Evolutionary conservation across 1,284 basidiomycete genomes (phyloP).

Genomic region (Cerioporus squamosus): DNA sequence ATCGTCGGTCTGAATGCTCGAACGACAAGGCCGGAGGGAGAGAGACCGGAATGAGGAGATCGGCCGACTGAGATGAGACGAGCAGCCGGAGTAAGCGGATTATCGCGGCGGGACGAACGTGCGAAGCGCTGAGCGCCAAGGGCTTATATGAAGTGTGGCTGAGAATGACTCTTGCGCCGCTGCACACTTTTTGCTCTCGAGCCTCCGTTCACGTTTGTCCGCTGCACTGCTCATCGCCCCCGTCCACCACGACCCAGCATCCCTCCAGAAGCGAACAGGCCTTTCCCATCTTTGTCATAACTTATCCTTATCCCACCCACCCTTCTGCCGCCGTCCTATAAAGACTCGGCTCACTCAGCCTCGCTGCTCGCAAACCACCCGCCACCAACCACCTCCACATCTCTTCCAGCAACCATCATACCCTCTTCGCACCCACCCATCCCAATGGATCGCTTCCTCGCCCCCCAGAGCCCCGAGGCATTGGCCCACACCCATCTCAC

Average conservation of each 20-base stretch:
- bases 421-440: not conserved
- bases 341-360: conserved; percentile 10
- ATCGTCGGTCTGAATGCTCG: not conserved
- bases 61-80: conserved; percentile 9
- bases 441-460: conserved; percentile 71
- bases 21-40: not conserved
- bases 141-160: conserved; percentile 23
- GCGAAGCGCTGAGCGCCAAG: conserved; percentile 25
- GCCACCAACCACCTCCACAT: conserved; percentile 1
- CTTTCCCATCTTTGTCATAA: conserved; percentile 15
- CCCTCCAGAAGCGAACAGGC: not conserved
- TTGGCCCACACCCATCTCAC: conserved; percentile 68
- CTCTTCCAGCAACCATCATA: conserved; percentile 1
- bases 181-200: conserved; percentile 8
- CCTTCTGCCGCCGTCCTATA: conserved; percentile 10
- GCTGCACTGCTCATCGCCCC: conserved; percentile 9
- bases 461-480: conserved; percentile 75
- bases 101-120: conserved; percentile 27
- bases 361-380: not conserved
- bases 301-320: conserved; percentile 14
- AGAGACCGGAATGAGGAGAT: conserved; percentile 12
- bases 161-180: conserved; percentile 20
- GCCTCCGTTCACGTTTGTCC: conserved; percentile 29
- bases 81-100: conserved; percentile 20
- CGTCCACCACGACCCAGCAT: conserved; percentile 3